phyloP scores from a whole-genome alignment of 306 rosid species.

The Dryas alaskensis region DNA sequence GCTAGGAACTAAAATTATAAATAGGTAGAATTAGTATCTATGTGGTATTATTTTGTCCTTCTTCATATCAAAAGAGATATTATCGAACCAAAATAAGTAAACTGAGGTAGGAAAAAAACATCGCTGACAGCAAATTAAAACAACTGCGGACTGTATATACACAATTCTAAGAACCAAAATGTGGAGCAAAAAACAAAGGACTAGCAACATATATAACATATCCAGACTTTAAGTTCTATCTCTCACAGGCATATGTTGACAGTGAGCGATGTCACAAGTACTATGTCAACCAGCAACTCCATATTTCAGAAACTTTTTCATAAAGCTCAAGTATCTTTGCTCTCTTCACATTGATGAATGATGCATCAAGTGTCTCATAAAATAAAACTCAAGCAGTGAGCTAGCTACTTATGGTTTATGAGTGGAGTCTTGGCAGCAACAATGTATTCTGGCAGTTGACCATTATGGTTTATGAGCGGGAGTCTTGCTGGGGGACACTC shows the following conservation, averaged over 20 bases:
- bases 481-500: slow-evolving; percentile 27
- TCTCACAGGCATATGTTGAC: neutral
- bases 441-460: slow-evolving; percentile 24
- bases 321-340: neutral
- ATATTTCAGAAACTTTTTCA: neutral
- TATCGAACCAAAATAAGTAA: neutral
- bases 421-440: slow-evolving; percentile 18
- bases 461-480: slow-evolving; percentile 31
- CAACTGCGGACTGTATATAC: neutral
- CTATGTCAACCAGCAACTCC: neutral
- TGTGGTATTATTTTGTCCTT: neutral
- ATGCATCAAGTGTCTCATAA: neutral
- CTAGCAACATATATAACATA: neutral
- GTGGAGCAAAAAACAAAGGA: neutral
- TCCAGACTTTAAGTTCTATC: neutral
- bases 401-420: slow-evolving; percentile 2
- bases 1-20: neutral
- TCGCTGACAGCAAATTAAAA: neutral
- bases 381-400: neutral
- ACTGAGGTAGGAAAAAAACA: neutral
- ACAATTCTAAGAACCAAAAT: neutral
- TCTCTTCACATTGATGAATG: slow-evolving; percentile 13
- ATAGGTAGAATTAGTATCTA: neutral
- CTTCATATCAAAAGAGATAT: neutral
- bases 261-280: neutral